Base-by-base conservation (phyloP, 768 basidiomycete species). In the Lentinula detonsa region DNA sequence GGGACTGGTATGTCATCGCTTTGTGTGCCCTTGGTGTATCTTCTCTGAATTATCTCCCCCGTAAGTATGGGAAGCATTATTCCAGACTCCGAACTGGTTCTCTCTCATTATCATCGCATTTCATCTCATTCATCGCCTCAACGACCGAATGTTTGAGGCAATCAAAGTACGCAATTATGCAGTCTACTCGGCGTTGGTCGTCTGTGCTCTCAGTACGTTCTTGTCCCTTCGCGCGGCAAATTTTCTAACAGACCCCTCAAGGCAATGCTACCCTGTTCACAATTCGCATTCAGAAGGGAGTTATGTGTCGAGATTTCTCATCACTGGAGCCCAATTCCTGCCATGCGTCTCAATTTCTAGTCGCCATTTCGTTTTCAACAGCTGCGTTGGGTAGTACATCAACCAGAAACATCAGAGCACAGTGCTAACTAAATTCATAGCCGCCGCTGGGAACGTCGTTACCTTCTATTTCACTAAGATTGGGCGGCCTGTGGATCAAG, bases 291-390 rank as follows among this genome's bases (percentile, higher is more conserved):
- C 68, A 64, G 28, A 68, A 64, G 15, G 66, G 53, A n/a, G 62
- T 59, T 39, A 66, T 75, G 31, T 73, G 72, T 65, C 60, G 61
- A 4, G 73, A 77, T 56, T 72, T 77, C 21, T 62, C 62, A 40
- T 61, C 65, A 1, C 37, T 65, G 1, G 56, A 57, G 11, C 35
- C 51, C 0, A 57, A 68, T 59, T 59, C 72, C 4, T 71, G 72
- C 31, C 49, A 62, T 13, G 58, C 58, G 11, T 70, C 70, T 2
- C 59, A 63, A 11, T 64, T 66, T 2, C 63, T 74, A 3, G 63
- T 74, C 28, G 64, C 59, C 21, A 33, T 76, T 61, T 72, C 72
- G 16, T 77, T 72, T 33, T 40, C 69, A n/a, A 56, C 68, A 10
- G 61, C 69, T 3, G 35, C 35, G 3, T 7, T 39, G 33, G 50